phyloP scores from a whole-genome alignment of 2,329 filamentous ascomycete species.

The Chaetomiaceae sp. region DNA sequence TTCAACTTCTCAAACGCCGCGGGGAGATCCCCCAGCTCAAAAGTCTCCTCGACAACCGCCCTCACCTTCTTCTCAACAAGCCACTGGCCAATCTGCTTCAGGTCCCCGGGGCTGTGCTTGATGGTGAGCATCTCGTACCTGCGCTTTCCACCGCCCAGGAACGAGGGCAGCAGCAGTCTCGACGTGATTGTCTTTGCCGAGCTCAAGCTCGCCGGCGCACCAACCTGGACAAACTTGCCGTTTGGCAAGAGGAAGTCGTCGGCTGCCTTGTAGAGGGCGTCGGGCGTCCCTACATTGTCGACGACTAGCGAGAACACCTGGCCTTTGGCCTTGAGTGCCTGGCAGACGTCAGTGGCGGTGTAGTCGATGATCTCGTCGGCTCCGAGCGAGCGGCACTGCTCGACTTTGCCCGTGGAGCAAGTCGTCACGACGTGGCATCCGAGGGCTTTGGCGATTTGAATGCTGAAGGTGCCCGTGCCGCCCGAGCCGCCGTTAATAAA shows the following conservation, averaged over 20 bases:
- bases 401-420: constrained; percentile 54
- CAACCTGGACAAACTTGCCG: constrained; percentile 51
- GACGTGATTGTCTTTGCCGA: constrained; percentile 19
- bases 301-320: constrained; percentile 49
- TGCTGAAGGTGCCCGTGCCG: constrained; percentile 54
- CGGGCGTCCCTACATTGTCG: constrained; percentile 51
- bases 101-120: constrained; percentile 36
- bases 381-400: constrained; percentile 53
- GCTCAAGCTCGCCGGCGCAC: constrained; percentile 30
- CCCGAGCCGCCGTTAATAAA: constrained; percentile 63
- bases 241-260: constrained; percentile 46
- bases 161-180: constrained; percentile 29
- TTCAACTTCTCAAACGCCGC: constrained; percentile 56
- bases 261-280: constrained; percentile 48
- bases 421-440: constrained; percentile 55
- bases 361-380: constrained; percentile 63
- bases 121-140: constrained; percentile 36
- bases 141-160: constrained; percentile 39
- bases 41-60: constrained; percentile 50
- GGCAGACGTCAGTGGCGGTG: constrained; percentile 42
- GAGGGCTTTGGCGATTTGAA: constrained; percentile 59
- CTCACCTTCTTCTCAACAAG: constrained; percentile 55
- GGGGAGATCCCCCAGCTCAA: constrained; percentile 50
- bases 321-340: constrained; percentile 42
- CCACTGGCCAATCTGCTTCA: constrained; percentile 48